phyloP scores from a whole-genome alignment of 1,139 yeast genomes.

The Geotrichum carabidarum region DNA sequence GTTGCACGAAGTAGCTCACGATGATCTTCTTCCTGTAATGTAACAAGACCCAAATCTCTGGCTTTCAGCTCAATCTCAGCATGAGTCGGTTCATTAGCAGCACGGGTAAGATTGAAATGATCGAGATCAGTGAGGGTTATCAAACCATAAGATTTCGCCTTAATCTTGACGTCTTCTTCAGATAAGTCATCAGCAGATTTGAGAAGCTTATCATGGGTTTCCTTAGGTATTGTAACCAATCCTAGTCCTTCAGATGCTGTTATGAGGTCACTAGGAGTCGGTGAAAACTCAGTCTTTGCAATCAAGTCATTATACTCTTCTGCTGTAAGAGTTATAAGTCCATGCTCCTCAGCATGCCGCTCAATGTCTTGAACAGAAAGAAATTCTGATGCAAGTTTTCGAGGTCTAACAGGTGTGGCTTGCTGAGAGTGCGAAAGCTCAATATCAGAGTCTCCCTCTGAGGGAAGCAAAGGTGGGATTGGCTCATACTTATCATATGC shows the following conservation, averaged over 20 bases:
- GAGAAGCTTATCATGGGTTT: not conserved
- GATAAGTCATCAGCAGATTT: not conserved
- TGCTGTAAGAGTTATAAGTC: constrained; percentile 46
- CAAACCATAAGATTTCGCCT: constrained; percentile 27
- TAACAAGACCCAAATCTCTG: constrained; percentile 38
- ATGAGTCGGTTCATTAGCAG: constrained; percentile 35
- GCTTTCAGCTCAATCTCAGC: constrained; percentile 14
- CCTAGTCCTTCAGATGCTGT: constrained; percentile 16
- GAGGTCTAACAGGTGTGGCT: constrained; percentile 8
- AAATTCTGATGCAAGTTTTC: constrained; percentile 30
- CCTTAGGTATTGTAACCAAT: constrained; percentile 8
- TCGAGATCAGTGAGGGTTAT: constrained; percentile 16
- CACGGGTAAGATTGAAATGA: constrained; percentile 22
- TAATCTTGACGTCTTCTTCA: constrained; percentile 18
- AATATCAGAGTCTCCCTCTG: not conserved
- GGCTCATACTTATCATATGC: not conserved
- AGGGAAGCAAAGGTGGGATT: not conserved
- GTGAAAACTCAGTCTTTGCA: constrained; percentile 12
- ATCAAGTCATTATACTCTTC: constrained; percentile 42
- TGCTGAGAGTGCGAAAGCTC: not conserved
- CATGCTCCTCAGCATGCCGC: constrained; percentile 47
- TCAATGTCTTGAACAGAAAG: constrained; percentile 42
- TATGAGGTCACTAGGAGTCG: constrained; percentile 1
- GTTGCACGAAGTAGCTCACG: constrained; percentile 11
- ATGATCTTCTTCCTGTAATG: constrained; percentile 39